Evolutionary conservation across 768 basidiomycete genomes (phyloP), one percentile per base, ranked within the genome.

Genomic region (Lentinula edodes): DNA sequence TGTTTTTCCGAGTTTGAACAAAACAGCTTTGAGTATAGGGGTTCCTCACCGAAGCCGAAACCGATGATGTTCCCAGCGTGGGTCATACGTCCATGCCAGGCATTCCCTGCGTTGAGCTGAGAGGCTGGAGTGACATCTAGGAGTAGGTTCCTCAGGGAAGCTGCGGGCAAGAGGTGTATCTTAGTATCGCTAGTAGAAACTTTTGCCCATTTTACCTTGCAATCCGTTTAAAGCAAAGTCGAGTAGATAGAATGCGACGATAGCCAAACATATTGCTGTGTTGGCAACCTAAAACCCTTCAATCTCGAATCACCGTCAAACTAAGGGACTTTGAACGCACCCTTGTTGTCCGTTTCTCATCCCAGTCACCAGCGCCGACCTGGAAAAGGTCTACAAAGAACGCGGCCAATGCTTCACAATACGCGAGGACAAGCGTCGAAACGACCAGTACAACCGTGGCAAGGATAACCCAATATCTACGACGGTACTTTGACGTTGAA

Each of bases 161-260:
- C 93, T 48, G 46, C 18, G 23, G 9, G 46, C 10, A 48, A 8
- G 12, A 28, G 16, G 28, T 48, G 46, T 0, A 48, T 20, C n/a
- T 48, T 6, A 18, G 20, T 48, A 20, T 20, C 9, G 46, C 46
- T 23, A 3, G 2, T 23, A 20, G 10, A 9, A 48, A 48, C 18
- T 6, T 48, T 20, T 20, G 18, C 46, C 20, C 18, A 23, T 20
- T 28, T 48, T n/a, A 48, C 46, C 46, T 80, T 96, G 93, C 51
- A 96, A 74, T 4, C 93, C 97, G 72, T 99, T 99, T 61, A 99
- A 81, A n/a, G 94, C 92, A 70, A 99, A 99, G 73, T 99, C 97
- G 38, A 99, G 80, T 52, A 95, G 72, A 70, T 97, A 99, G 76
- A 99, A 98, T 0, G 91, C 89, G 23, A 88, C 78, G 32, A 99